Evolutionary conservation across 257 asterid genomes (phyloP).

Genomic region (Rhazya stricta): DNA sequence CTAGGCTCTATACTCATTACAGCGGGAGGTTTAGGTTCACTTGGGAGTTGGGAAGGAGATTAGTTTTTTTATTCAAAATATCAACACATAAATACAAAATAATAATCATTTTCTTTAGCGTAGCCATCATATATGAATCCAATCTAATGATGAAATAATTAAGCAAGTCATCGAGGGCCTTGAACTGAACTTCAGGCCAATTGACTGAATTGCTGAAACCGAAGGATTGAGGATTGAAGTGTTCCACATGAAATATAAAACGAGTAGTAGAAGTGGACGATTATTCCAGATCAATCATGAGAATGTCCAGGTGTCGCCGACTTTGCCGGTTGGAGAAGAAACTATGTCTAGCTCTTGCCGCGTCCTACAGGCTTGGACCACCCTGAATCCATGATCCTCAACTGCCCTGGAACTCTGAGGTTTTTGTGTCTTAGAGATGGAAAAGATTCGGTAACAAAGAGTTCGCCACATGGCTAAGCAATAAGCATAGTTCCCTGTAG

Average conservation of each 20-base stretch:
- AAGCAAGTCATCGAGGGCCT: not conserved
- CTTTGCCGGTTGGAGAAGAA: not conserved
- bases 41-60: not conserved
- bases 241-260: not conserved
- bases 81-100: not conserved
- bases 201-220: not conserved
- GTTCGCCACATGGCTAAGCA: constrained; percentile 4
- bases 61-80: not conserved
- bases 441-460: not conserved
- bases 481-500: not conserved
- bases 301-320: no score
- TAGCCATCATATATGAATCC: not conserved
- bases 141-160: not conserved
- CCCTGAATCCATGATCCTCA: not conserved
- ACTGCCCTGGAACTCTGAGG: not conserved
- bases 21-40: not conserved
- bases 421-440: not conserved
- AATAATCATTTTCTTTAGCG: not conserved
- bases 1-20: not conserved
- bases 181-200: not conserved
- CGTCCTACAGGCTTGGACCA: not conserved
- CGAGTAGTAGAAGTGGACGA: not conserved
- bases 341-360: not conserved
- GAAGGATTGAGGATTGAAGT: no score
- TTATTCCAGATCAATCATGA: not conserved